phyloP scores from a whole-genome alignment of 2,329 filamentous ascomycete genomes.

The Tympanopsis confertula region DNA sequence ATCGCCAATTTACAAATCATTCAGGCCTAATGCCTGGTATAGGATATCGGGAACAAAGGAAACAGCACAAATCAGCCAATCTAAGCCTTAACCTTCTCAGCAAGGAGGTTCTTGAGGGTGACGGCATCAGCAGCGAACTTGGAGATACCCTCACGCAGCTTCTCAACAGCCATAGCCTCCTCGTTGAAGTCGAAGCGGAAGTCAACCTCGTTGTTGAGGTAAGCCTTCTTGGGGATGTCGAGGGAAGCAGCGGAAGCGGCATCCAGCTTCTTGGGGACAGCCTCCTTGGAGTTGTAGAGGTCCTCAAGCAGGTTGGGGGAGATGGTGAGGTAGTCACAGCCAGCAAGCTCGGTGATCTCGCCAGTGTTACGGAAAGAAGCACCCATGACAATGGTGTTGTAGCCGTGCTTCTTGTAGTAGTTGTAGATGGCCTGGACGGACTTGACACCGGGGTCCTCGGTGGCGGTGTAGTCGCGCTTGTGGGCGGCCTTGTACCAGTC shows the following conservation, averaged over 20 bases:
- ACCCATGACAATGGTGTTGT: constrained; percentile 74
- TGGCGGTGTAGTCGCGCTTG: constrained; percentile 57
- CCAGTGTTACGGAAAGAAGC: constrained; percentile 65
- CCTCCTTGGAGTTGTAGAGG: constrained; percentile 53
- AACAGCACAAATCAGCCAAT: not conserved
- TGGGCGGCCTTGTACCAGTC: constrained; percentile 69
- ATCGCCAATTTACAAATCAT: not conserved
- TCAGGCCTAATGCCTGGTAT: too few relatives aligned
- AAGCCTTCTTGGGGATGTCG: constrained; percentile 57
- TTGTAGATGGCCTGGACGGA: constrained; percentile 65
- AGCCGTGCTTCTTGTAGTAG: constrained; percentile 74
- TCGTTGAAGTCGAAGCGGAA: constrained; percentile 78
- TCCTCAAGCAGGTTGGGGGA: constrained; percentile 60
- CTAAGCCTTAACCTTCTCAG: not conserved
- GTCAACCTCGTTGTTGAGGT: constrained; percentile 56
- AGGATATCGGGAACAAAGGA: not conserved
- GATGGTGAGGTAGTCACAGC: constrained; percentile 62
- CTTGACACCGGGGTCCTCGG: constrained; percentile 66
- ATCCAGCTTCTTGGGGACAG: constrained; percentile 63
- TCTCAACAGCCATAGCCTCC: constrained; percentile 69
- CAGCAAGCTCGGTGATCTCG: constrained; percentile 67
- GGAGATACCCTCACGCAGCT: constrained; percentile 69
- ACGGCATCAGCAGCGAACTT: constrained; percentile 68
- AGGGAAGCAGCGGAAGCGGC: constrained; percentile 38
- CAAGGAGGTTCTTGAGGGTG: constrained; percentile 59